phyloP scores from a whole-genome alignment of 2,329 filamentous ascomycete genomes.

The Didymella pinodella region DNA sequence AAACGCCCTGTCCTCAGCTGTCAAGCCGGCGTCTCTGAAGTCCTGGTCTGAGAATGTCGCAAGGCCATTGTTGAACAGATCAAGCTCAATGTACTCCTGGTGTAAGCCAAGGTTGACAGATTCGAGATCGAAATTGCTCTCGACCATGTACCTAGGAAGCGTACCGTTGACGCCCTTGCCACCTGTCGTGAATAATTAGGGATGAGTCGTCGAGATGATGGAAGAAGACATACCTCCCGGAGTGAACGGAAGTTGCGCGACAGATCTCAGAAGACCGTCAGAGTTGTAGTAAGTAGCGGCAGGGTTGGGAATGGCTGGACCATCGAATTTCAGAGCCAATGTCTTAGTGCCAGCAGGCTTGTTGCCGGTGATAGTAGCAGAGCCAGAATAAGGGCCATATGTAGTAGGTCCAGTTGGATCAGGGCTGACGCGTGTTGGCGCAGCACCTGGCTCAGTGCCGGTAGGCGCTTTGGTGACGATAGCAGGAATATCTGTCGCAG shows the following conservation, averaged over 20 bases:
- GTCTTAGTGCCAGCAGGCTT: constrained; percentile 56
- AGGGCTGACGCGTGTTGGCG: constrained; percentile 57
- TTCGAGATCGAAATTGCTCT: constrained; percentile 85
- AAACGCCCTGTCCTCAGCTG: constrained; percentile 71
- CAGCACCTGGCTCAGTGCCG: constrained; percentile 37
- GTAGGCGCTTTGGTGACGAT: constrained; percentile 32
- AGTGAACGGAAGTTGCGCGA: constrained; percentile 73
- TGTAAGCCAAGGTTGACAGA: constrained; percentile 77
- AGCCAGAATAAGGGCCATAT: constrained; percentile 73
- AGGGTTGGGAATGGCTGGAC: constrained; percentile 63
- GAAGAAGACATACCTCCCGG: constrained; percentile 54
- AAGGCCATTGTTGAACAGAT: constrained; percentile 80
- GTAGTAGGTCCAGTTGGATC: constrained; percentile 66
- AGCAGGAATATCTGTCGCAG: constrained; percentile 25
- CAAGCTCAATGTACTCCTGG: constrained; percentile 84
- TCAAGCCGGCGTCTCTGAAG: constrained; percentile 73
- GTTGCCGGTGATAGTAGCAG: constrained; percentile 73
- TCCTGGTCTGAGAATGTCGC: constrained; percentile 72
- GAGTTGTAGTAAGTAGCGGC: constrained; percentile 74
- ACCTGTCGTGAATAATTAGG: constrained; percentile 47
- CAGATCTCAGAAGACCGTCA: constrained; percentile 71
- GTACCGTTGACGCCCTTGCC: constrained; percentile 81
- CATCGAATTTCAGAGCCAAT: constrained; percentile 62
- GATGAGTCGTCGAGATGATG: not conserved
- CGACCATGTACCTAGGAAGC: constrained; percentile 75